Percentiles rank a stretch among this genome's conserved stretches.
Evolutionary conservation across 768 basidiomycete species (phyloP).

Genomic region (Lactarius hatsudake): DNA sequence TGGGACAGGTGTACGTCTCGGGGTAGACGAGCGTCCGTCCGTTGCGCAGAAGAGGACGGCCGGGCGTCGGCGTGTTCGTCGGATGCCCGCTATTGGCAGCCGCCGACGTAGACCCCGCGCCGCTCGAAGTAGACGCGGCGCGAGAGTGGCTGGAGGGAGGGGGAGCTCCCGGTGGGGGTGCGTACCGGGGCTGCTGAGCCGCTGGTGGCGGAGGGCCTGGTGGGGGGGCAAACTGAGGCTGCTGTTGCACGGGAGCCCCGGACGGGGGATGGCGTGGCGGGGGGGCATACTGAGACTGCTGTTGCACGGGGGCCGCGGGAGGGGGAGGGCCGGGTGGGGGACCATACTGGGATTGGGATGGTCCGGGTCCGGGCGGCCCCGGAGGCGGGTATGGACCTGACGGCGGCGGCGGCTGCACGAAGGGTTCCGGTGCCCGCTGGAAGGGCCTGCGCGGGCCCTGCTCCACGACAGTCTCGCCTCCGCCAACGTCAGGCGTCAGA

Average conservation of each 20-base stretch:
- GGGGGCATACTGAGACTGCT: conserved; percentile 33
- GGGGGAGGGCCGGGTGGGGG: conserved; percentile 36
- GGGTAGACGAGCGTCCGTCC: conserved; percentile 73
- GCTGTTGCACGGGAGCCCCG: neutral
- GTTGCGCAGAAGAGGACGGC: conserved; percentile 61
- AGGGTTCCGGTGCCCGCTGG: conserved; percentile 40
- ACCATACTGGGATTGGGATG: conserved; percentile 30
- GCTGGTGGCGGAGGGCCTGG: conserved; percentile 31
- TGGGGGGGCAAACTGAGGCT: conserved; percentile 36
- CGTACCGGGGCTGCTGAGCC: conserved; percentile 29
- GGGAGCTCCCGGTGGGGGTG: conserved; percentile 35
- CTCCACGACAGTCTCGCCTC: conserved; percentile 63
- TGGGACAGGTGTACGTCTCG: conserved; percentile 54
- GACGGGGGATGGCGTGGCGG: conserved; percentile 30
- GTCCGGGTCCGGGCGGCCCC: neutral
- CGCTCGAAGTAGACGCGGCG: conserved; percentile 17
- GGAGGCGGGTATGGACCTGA: conserved; percentile 22
- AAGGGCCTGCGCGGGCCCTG: conserved; percentile 64
- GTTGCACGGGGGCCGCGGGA: neutral
- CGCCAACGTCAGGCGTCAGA: conserved; percentile 45
- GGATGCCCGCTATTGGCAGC: conserved; percentile 55
- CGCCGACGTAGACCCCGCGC: conserved; percentile 7
- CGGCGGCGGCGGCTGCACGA: conserved; percentile 13
- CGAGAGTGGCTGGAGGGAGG: conserved; percentile 28
- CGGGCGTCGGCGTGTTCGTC: conserved; percentile 58